Conservation (phyloP, 2,329 filamentous ascomycete species). For the Trichophyton simii region DNA sequence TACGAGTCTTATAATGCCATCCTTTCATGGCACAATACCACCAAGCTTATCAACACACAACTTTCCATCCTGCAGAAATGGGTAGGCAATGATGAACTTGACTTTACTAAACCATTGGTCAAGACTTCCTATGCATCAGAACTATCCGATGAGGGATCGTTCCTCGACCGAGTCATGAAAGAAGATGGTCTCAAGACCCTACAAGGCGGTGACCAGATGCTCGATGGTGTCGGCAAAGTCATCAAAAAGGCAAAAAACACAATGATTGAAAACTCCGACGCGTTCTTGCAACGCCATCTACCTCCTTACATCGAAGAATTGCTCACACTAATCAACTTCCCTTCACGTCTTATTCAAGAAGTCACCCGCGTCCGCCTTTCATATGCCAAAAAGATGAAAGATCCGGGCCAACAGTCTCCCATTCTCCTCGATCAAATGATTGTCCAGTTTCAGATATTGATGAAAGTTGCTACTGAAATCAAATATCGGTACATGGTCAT, state of each 20-base stretch:
- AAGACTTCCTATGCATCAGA: conserved; percentile 57
- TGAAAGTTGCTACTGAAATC: conserved; percentile 83
- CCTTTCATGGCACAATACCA: conserved; percentile 94
- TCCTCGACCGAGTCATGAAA: conserved; percentile 87
- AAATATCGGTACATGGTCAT: conserved; percentile 79
- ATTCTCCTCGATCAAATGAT: conserved; percentile 99
- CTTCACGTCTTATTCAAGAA: conserved; percentile 86
- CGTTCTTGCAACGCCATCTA: conserved; percentile 77
- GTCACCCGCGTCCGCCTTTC: conserved; percentile 85
- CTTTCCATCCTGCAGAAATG: conserved; percentile 82
- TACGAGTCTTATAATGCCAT: conserved; percentile 76
- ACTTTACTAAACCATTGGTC: conserved; percentile 67
- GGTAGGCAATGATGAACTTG: conserved; percentile 92
- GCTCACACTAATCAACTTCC: conserved; percentile 91
- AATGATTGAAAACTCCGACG: conserved; percentile 70
- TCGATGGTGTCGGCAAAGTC: conserved; percentile 68
- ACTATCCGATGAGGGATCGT: conserved; percentile 78
- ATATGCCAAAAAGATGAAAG: conserved; percentile 91
- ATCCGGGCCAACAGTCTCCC: conserved; percentile 78
- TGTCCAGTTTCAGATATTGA: conserved; percentile 81
- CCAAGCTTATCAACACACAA: conserved; percentile 89
- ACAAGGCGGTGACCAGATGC: conserved; percentile 60
- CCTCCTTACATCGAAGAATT: conserved; percentile 95
- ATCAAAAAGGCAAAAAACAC: conserved; percentile 91
- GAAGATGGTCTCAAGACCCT: conserved; percentile 89